phyloP scores from a whole-genome alignment of 768 basidiomycete genomes.

The Lactarius evosmus region DNA sequence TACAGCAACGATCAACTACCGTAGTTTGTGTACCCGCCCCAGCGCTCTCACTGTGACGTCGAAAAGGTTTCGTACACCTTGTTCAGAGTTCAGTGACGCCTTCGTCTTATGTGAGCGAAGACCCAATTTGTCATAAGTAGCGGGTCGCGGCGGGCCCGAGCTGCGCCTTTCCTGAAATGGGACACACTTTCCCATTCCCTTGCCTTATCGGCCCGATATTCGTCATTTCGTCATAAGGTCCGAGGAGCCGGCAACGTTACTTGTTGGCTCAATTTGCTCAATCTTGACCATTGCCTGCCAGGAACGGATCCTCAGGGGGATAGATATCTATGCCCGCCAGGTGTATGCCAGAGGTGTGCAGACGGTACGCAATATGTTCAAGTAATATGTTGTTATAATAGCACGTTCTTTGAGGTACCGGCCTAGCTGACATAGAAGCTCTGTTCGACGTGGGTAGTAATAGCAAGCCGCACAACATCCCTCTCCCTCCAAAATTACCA shows the following conservation, averaged over 20 bases:
- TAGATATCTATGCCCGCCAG: background rate
- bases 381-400: background rate
- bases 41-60: background rate
- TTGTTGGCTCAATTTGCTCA: background rate
- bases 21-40: background rate
- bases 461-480: background rate
- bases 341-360: background rate
- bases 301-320: background rate
- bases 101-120: background rate
- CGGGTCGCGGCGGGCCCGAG: background rate
- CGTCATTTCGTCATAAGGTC: background rate
- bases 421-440: background rate
- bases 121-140: too few relatives aligned
- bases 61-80: background rate
- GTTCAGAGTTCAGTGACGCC: background rate
- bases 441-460: background rate
- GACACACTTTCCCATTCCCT: background rate
- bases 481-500: background rate
- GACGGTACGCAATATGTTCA: background rate
- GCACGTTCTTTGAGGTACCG: background rate
- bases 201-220: background rate
- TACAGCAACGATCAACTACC: background rate
- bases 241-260: constrained; percentile 1
- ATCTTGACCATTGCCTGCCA: background rate
- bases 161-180: background rate